Base-by-base conservation (phyloP, 2,329 filamentous ascomycete genomes). In the Akanthomyces uredinophilus region DNA sequence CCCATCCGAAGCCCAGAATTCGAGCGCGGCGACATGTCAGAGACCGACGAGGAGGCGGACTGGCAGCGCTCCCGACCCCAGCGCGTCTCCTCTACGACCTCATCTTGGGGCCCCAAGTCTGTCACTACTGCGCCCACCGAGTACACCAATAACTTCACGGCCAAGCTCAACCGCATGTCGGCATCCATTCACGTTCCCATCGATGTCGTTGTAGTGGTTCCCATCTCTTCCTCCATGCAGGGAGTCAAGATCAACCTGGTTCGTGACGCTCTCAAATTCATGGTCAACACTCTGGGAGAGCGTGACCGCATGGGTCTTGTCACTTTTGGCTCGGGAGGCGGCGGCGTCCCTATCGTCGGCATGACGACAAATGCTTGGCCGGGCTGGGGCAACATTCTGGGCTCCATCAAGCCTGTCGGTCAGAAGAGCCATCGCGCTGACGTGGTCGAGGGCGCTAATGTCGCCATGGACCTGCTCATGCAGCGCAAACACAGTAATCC, bases 381-480 rank as follows among this genome's bases (percentile, higher is more conserved):
- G 60, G 94, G 95, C 63, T 99, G 95, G 95, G 81, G 86, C 65
- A 93, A 91, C 70, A 86, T 96, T 14, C 80, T 99, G 52, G 84
- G 87, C 44, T 93, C 92, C 0, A 96, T 99, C 69, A 89, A 92
- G 66, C 94, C 95, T 0, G 91, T 97, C 11, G 94, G 93, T 41
- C 94, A 97, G 75, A 99, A 98, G 83, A 98, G 92, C 73, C 87
- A 96, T 70, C 89, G 95, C 14, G 94, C 94, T 1, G 95, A 99
- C 77, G 93, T 98, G 16, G 94, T 99, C 3, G 95, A 99, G 73
- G 95, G 95, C 32, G 95, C 94, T 39, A 99, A 98, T 69, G 92
- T 97, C 56, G 95, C 95, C 53, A 98, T 99, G 95, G 95, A 99
- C 73, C 78, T 99, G 61, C 83, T 99, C 63, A 99, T 99, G 95